Base-by-base conservation (phyloP, 2,329 filamentous ascomycete species). In the Stagonosporopsis rhizophila region DNA sequence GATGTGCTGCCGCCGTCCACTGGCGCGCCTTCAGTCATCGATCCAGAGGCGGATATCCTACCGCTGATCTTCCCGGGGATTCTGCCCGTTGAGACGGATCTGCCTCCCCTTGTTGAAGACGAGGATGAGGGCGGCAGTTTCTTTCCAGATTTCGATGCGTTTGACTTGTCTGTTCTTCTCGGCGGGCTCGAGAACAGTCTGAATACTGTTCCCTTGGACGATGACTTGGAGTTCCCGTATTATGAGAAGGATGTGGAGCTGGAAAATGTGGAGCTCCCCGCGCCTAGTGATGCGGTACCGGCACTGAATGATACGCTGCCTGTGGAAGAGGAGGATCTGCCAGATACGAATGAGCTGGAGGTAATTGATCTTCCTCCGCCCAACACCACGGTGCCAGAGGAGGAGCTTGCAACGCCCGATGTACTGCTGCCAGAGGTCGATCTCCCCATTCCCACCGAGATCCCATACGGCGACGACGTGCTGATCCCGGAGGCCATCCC, bases 331-430 rank as follows among this genome's bases (percentile, higher is more conserved):
- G 42, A 37, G 4, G 52, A 46, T 17, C 41, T 56, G 11, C 32
- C 44, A 3, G 52, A 55, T 19, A 49, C 32, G 23, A 40, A 45
- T 32, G 27, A 38, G 14, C 53, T 56, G n/a, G 46, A 56, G 37
- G 46, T 47, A n/a, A 56, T 42, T 19, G 53, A 56, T 15, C 52
- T 55, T 6, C 52, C 52, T 20, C 11, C 45, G n/a, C 52, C 52
- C 15, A 50, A 37, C 45, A 23, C 22, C 22, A 41, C 39, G 6
- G 12, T 27, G 4, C 23, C 39, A 7, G 19, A 38, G 5, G 35
- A 20, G 7, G 27, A 11, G 27, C 27, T 30, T 30, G 5, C 27
- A 6, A 38, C 35, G 5, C 32, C 12, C 9, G 27, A 28, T 6
- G 27, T 28, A 8, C 27, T 28, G 6, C 32, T 17, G 15, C 32